These are phyloP conservation scores for Pyropia haitanensis DNA, from an alignment of 23 red algal genomes.

Conservation along the genomic window DNA sequence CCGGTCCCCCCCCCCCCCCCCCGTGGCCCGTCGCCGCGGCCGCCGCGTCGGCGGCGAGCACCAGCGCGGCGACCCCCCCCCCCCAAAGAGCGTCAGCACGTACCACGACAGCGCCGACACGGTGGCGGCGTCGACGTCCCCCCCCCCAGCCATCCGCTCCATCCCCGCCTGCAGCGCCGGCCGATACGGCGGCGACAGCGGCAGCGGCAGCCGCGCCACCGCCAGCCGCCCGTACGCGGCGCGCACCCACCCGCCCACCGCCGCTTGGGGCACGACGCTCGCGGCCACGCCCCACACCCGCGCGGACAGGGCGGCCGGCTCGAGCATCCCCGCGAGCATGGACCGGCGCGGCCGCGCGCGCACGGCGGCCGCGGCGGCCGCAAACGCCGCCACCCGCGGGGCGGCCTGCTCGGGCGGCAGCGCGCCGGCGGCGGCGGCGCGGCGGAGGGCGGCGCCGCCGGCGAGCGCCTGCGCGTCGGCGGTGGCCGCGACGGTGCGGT, in stretches of 20 bases:
- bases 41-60: too few species aligned
- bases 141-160: constrained; percentile 1
- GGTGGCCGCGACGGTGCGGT: not conserved
- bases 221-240: not conserved
- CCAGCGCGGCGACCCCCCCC: not conserved
- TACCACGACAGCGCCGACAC: constrained; percentile 22
- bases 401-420: not conserved
- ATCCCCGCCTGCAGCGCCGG: constrained; percentile 12
- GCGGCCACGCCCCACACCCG: constrained; percentile 1
- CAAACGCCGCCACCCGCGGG: not conserved
- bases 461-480: not conserved
- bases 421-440: not conserved
- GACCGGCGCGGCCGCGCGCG: not conserved
- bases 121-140: not conserved
- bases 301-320: not conserved
- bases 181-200: constrained; percentile 3
- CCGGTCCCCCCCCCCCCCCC: too few species aligned
- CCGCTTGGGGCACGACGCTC: not conserved
- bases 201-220: constrained; percentile 7
- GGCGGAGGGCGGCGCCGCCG: not conserved
- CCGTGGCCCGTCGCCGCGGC: too few species aligned
- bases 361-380: not conserved
- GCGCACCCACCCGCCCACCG: constrained; percentile 8
- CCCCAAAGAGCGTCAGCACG: constrained; percentile 12
- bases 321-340: not conserved